Base-by-base conservation (phyloP, 1,284 basidiomycete genomes). In the Cryptococcus sp. region DNA sequence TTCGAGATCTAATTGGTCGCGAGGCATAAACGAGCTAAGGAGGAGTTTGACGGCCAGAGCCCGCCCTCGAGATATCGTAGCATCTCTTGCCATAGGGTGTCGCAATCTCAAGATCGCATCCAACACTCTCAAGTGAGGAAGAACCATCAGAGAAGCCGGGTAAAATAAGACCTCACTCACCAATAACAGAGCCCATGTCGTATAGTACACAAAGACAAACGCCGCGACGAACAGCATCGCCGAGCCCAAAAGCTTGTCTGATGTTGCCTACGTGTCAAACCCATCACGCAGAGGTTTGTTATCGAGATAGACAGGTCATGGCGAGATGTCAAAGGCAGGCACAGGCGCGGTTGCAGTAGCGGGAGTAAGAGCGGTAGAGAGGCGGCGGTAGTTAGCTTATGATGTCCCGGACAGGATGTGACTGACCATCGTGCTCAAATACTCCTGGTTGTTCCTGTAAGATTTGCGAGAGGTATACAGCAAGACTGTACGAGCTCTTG, bases 151-250 rank as follows among this genome's bases (percentile, higher is more conserved):
- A 13, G 46, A 5, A 22, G 16, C 10, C 46, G 15, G 23, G 27
- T 16, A 17, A 7, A 13, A 19, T 8, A 4, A 3, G 42, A 45
- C 42, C 3, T 5, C 13, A 82, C 85, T 67, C 68, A 93, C 93
- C 54, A 93, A 83, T 43, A 96, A 80, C 50, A 96, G 82, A 8
- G 92, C 88, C 93, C 93, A 96, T 45, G 84, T 83, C 4, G 92
- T 93, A 78, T 96, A 97, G 77, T 96, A 96, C 20, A 84, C 79
- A 79, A 95, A 95, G 47, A 91, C 85, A 56, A 86, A 78, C 4
- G 84, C 83, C 30, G 91, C 89, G 62, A 84, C 82, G 65, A 89
- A 80, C 71, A 96, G 85, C 88, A 94, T 90, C 27, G 81, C 70
- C 50, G 87, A 85, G 56, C 93, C 93, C 20, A 93, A 80, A 48